phyloP scores from a whole-genome alignment of 2,329 filamentous ascomycete genomes.

The Cladophialophora chaetospira region DNA sequence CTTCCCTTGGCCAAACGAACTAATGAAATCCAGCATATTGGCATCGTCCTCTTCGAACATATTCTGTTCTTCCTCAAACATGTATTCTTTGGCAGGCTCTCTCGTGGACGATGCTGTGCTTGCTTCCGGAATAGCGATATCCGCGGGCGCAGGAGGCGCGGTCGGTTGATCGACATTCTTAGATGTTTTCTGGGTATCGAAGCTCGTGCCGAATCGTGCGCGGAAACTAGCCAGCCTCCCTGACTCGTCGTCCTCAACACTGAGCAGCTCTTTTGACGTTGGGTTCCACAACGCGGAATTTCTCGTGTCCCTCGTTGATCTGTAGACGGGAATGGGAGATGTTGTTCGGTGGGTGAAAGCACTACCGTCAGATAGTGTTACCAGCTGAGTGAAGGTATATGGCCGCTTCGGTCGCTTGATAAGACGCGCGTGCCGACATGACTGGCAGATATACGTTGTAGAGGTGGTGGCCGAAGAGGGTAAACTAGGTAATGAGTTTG shows the following conservation, averaged over 20 bases:
- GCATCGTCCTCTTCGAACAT: slow-evolving; percentile 51
- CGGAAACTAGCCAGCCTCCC: slow-evolving; percentile 86
- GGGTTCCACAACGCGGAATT: slow-evolving; percentile 95
- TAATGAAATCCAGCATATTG: slow-evolving; percentile 61
- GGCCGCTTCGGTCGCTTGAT: slow-evolving; percentile 85
- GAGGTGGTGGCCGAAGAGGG: slow-evolving; percentile 24
- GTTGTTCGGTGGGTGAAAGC: slow-evolving; percentile 63
- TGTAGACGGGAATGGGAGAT: slow-evolving; percentile 58
- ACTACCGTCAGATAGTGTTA: slow-evolving; percentile 88
- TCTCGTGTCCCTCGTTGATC: slow-evolving; percentile 75
- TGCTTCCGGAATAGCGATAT: not conserved
- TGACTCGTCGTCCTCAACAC: slow-evolving; percentile 93
- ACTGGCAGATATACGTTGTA: slow-evolving; percentile 53
- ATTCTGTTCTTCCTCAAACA: slow-evolving; percentile 51
- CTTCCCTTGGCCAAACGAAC: slow-evolving; percentile 49
- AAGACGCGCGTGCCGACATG: slow-evolving; percentile 80
- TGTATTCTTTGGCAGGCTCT: slow-evolving; percentile 39
- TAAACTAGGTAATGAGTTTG: slow-evolving; percentile 27
- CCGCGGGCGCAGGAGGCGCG: not conserved
- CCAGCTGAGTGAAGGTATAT: slow-evolving; percentile 95
- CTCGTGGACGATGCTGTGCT: slow-evolving; percentile 48
- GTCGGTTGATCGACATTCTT: slow-evolving; percentile 32
- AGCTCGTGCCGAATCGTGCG: slow-evolving; percentile 77
- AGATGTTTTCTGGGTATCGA: slow-evolving; percentile 61
- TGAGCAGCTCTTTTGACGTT: slow-evolving; percentile 73